Base-by-base conservation (phyloP, 2,329 filamentous ascomycete species). In the Aspergillus ochraceoroseus region DNA sequence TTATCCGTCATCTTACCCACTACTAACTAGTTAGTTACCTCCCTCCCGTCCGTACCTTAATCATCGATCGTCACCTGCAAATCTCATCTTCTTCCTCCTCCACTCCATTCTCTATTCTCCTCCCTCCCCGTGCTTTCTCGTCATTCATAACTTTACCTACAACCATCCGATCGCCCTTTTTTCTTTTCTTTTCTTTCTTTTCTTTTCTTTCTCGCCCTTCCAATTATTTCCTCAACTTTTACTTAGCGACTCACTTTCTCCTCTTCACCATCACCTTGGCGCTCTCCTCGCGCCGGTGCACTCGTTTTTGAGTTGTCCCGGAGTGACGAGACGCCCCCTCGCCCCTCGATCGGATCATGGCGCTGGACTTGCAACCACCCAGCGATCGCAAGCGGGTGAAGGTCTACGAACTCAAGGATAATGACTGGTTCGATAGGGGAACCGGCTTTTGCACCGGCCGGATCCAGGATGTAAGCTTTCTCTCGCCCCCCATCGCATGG, bases 341-440 rank as follows among this genome's bases (percentile, higher is more conserved):
- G 52, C 52, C 51, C 50, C 49, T 48, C 52, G 51, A 38, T 57
- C 62, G 48, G 60, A 66, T 52, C 56, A 73, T 71, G 70, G 68
- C 70, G 58, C 62, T 68, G 63, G 67, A 67, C 53, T 58, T 67
- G 53, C 66, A 68, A 56, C 63, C 67, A 53, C 62, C 68, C 56
- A 68, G 69, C 59, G 70, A 71, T 63, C 70, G 68, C 58, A 72
- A 71, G 59, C 63, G 92, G 75, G 92, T 96, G 68, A 98, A 98
- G 75, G 92, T 98, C 64, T 98, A 98, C 68, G 92, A 96, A 73
- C 78, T 98, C 59, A 87, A 87, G 66, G 88, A 95, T 70, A 95
- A 94, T 76, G 92, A 96, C 79, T 98, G 92, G 92, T 95, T 90
- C 64, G 92, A 98, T 70, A 79, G 90, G 59, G 92, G 92, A 51